Evolutionary conservation across 345 rosid genomes (phyloP), one percentile per base, ranked within the genome.

Genomic region (Euphorbia pulcherrima): DNA sequence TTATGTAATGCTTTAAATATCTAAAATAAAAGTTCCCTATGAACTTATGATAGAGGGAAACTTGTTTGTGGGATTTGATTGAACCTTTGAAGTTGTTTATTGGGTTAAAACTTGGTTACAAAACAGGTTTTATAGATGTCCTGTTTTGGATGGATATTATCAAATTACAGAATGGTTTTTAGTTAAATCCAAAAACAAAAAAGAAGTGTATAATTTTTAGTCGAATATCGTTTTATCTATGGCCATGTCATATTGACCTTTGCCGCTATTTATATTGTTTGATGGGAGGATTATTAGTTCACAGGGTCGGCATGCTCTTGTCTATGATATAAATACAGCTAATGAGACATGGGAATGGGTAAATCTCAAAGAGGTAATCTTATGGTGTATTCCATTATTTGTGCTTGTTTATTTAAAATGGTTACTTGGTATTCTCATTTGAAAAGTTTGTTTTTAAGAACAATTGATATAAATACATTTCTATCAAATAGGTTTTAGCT

Each of bases 271-370:
- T 21, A 29, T 57, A 35, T 27, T 37, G 8, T 46, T 37, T 61
- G 50, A 44, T 54, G 26, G 28, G n/a, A 21, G 23, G 48, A 2
- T 77, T 73, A 41, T 63, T 61, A 74, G 14, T 73, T 73, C 74
- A 20, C 87, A 94, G 99, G 97, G 87, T 26, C 80, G 89, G 26
- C 99, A 94, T 83, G 90, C 93, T 68, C 73, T 94, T 81, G 97
- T 89, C 68, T 94, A 94, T 84, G 97, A 91, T 77, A 83, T 83
- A 51, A 60, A 78, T 65, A 74, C 89, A 3, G 75, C 69, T 61
- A 85, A 80, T 67, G 96, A 88, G 76, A 86, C 99, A 10, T 89
- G 93, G 96, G 99, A 94, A 74, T 92, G 97, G 99, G 97, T 92
- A 68, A 83, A 94, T 77, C 90, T 94, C 40, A 89, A 89, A 75